Conservation (phyloP, 2,329 filamentous ascomycete genomes). For the Talaromyces marneffei region DNA sequence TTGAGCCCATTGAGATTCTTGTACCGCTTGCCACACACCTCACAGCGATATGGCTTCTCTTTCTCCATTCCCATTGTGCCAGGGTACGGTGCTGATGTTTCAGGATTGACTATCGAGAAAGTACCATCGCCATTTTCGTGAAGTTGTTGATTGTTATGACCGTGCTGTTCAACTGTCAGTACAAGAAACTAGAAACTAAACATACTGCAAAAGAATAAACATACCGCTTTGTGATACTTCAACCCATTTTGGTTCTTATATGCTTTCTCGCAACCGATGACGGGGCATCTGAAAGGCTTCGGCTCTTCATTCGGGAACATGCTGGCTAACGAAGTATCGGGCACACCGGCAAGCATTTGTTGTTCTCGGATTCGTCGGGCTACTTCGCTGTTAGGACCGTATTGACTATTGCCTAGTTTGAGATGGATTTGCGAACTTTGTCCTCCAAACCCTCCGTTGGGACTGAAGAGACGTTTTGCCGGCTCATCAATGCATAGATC, state of each 20-base stretch:
- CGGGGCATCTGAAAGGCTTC: slow-evolving; percentile 95
- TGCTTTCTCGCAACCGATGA: slow-evolving; percentile 97
- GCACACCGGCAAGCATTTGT: slow-evolving; percentile 54
- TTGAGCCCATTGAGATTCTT: slow-evolving; percentile 98
- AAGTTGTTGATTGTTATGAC: slow-evolving; percentile 92
- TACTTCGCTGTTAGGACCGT: slow-evolving; percentile 70
- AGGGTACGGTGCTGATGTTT: slow-evolving; percentile 88
- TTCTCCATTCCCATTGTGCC: slow-evolving; percentile 99
- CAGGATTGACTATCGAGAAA: slow-evolving; percentile 95
- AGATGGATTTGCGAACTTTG: slow-evolving; percentile 65
- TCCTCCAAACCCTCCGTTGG: slow-evolving; percentile 61
- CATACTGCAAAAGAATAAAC: slow-evolving; percentile 23
- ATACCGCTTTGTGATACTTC: slow-evolving; percentile 74
- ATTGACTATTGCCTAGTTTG: slow-evolving; percentile 68
- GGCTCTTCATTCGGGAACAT: slow-evolving; percentile 71
- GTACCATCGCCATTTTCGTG: slow-evolving; percentile 96
- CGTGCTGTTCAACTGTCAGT: slow-evolving; percentile 53
- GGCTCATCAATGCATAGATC: slow-evolving; percentile 80
- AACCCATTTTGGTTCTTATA: slow-evolving; percentile 99
- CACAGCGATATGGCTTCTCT: slow-evolving; percentile 97
- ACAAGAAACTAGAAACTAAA: slow-evolving; percentile 4
- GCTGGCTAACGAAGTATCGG: slow-evolving; percentile 37
- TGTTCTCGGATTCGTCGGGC: slow-evolving; percentile 60
- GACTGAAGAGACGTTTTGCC: slow-evolving; percentile 86
- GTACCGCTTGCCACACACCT: slow-evolving; percentile 95